phyloP scores from a whole-genome alignment of 257 asterid species.

The Gynochthodes officinalis region DNA sequence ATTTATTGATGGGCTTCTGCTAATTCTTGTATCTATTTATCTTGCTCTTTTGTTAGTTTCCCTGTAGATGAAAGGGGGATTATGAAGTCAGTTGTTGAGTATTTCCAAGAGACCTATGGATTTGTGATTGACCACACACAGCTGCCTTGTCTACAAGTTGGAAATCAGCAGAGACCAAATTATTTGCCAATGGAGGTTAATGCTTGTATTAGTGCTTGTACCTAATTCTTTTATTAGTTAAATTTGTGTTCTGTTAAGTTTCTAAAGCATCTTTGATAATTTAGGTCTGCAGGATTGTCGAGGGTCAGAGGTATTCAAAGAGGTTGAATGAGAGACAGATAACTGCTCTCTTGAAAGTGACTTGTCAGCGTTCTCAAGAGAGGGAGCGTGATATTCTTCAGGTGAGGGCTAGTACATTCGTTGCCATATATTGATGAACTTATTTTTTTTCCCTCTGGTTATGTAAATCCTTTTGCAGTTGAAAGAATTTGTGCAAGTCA shows the following conservation, averaged over 20 bases:
- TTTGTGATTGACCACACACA: constrained; percentile 71
- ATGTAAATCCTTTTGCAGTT: no score
- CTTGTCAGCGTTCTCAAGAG: constrained; percentile 93
- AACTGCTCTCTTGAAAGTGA: constrained; percentile 83
- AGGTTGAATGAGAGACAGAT: constrained; percentile 90
- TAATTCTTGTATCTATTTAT: constrained; percentile 14
- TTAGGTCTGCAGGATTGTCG: constrained; percentile 92
- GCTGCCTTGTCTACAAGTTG: constrained; percentile 95
- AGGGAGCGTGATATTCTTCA: constrained; percentile 71
- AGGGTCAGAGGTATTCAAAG: constrained; percentile 92
- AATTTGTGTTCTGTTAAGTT: neutral
- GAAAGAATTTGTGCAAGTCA: neutral
- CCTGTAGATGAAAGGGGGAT: constrained; percentile 91
- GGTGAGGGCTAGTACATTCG: constrained; percentile 33
- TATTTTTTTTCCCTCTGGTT: neutral
- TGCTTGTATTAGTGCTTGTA: neutral
- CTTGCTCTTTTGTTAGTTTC: constrained; percentile 45
- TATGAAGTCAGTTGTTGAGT: constrained; percentile 74
- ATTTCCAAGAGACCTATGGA: constrained; percentile 81
- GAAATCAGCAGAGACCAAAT: constrained; percentile 81
- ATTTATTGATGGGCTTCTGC: neutral
- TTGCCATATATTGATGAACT: neutral
- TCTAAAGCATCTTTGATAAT: constrained; percentile 6
- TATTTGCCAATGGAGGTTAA: constrained; percentile 93
- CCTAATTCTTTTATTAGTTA: neutral